A percentile compares a stretch with the other conserved stretches of the same genome.
Conservation (phyloP, 1,139 yeast species). For the Kodamaea sp. region DNA sequence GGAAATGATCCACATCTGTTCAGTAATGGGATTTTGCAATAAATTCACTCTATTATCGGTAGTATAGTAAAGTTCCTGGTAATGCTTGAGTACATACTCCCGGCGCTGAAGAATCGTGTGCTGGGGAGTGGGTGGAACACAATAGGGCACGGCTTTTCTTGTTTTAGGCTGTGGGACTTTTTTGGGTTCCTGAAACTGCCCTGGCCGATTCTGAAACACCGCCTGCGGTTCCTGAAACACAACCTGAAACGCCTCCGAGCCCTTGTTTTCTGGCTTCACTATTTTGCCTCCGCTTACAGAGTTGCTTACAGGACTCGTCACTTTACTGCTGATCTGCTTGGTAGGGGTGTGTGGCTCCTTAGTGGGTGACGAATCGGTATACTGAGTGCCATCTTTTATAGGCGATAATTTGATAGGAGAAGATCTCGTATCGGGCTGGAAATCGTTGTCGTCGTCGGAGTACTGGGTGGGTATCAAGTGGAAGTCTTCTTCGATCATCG, state of each 20-base stretch:
- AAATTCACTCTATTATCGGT: slow-evolving; percentile 27
- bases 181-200: not conserved
- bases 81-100: slow-evolving; percentile 28
- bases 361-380: slow-evolving; percentile 1
- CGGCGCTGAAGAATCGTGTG: slow-evolving; percentile 31
- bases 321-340: not conserved
- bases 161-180: not conserved
- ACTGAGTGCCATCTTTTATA: slow-evolving; percentile 4
- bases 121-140: slow-evolving; percentile 11
- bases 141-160: not conserved
- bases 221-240: not conserved
- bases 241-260: not conserved
- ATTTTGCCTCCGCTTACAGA: not conserved
- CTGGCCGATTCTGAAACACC: not conserved
- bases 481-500: slow-evolving; percentile 14
- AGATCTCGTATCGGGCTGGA: too few species aligned
- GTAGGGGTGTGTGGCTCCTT: not conserved
- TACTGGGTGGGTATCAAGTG: slow-evolving; percentile 19
- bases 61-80: slow-evolving; percentile 22
- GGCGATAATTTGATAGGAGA: slow-evolving; percentile 13
- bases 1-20: slow-evolving; percentile 38
- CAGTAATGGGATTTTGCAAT: slow-evolving; percentile 20
- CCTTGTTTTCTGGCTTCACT: not conserved
- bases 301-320: not conserved
- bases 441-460: slow-evolving; percentile 16